Base-by-base conservation (phyloP, 352 stramenopile genomes). In the Pythium coloratum region DNA sequence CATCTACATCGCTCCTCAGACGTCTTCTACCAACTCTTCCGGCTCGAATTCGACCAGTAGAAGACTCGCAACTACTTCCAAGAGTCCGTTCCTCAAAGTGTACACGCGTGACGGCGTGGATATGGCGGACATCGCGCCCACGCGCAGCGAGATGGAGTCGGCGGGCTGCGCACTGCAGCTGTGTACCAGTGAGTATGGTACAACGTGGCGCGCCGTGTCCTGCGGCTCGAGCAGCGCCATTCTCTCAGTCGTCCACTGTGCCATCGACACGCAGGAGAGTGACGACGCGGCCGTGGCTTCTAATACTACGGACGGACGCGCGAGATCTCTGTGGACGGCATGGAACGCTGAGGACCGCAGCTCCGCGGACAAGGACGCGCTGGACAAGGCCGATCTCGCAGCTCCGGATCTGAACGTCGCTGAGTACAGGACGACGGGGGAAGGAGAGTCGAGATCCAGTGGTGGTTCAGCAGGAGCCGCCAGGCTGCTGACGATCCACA, bases 111-210 rank as follows among this genome's bases (percentile, higher is more conserved):
- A 63, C 9, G 69, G 69, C 10, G 36, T 67, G 13, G 12, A 33
- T 34, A 76, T 76, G 69, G 49, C 69, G 26, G n/a, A 36, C 34
- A 67, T 76, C 42, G 56, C 69, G 26, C 57, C 67, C 33, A 51
- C 64, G 38, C 59, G 65, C 40, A 67, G 26, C 46, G 51, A 72
- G 20, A 67, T 76, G 51, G 69, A 76, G 51, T 6, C 44, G 40
- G 56, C 64, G 2, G 69, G 69, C 49, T 76, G 69, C 47, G 58
- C 62, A 6, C 46, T 75, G 18, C 68, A 75, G 63, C 54, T 59
- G 20, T 75, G 68, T 30, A 53, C 40, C 30, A 62, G 53, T 14
- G 62, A 69, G 12, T 67, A 40, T 40, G 68, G 68, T 28, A 62
- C 62, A 1, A 66, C 57, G 55, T 62, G 66, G 26, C 57, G 68